Base-by-base conservation (phyloP, 441 rosid species). In the Croton laevigatus region DNA sequence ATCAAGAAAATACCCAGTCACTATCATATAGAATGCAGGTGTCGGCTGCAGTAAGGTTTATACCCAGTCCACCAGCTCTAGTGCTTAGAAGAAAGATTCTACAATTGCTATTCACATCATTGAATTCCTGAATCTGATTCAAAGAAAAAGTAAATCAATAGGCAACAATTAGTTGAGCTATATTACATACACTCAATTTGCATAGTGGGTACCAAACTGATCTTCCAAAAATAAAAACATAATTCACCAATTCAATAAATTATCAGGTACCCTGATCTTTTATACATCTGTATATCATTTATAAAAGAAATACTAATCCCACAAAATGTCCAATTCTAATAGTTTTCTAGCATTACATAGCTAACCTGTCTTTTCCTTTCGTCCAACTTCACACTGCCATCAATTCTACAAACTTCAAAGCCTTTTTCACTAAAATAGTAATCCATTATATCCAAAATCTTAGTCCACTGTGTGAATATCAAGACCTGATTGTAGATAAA, bases 51-150 rank as follows among this genome's bases (percentile, higher is more conserved):
- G 99, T 95, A 66, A 95, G 98, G 81, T 95, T 95, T 78, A 95
- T 95, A 58, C 99, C 99, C 75, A 95, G 80, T 72, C 99, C 99
- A 70, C 99, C 99, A 65, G 99, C 99, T 82, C 99, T 91, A 38
- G 98, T 93, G 83, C 98, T 95, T 60, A 95, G 95, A 69, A 95
- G 84, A 83, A 95, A 95, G 66, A 93, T 81, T 62, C 92, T 84
- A 51, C 12, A 86, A 42, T 67, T 80, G 86, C 97, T 89, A 74
- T 89, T 78, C 75, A 71, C 88, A 67, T 91, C 90, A 69, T 90
- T 95, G 79, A 95, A 95, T 57, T 88, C 97, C 60, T 83, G 45
- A 59, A 95, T 95, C 99, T 93, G 85, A 78, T 75, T 67, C 71
- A n/a, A 46, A 38, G 32, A 52, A 20, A 53, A 16, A 37, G 20